Evolutionary conservation across 2,329 filamentous ascomycete genomes (phyloP).

Genomic region (Talaromyces sp.): DNA sequence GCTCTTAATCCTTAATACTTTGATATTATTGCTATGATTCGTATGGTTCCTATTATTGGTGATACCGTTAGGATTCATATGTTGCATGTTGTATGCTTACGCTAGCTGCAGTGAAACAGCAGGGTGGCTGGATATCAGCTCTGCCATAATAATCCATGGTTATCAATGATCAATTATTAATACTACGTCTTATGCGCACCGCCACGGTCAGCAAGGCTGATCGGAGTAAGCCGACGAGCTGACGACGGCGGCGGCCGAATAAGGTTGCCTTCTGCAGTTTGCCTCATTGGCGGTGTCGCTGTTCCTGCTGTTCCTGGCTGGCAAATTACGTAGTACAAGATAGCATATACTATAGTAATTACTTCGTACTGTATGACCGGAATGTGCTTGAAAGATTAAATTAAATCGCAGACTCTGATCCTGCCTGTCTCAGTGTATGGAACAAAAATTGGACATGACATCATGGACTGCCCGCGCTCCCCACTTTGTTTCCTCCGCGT

Average conservation of each 20-base stretch:
- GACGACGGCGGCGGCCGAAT: background rate
- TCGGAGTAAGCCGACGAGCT: background rate
- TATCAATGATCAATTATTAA: too few relatives aligned
- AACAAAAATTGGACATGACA: background rate
- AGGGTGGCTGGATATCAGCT: background rate
- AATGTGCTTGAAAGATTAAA: too few relatives aligned
- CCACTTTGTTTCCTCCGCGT: background rate
- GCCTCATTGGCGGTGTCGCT: constrained; percentile 1
- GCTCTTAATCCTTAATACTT: background rate
- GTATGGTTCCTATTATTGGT: too few relatives aligned
- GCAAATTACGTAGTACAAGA: background rate
- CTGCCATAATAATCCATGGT: background rate
- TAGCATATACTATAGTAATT: too few relatives aligned
- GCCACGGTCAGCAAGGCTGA: background rate
- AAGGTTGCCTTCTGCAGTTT: background rate
- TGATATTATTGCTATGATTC: too few relatives aligned
- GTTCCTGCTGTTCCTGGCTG: background rate
- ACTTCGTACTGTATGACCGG: too few relatives aligned
- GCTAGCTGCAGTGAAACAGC: background rate
- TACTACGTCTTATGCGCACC: background rate
- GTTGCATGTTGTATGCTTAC: background rate
- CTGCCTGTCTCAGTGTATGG: too few relatives aligned
- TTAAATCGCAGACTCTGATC: too few relatives aligned
- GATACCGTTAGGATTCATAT: too few relatives aligned
- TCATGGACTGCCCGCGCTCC: background rate